Conservation (phyloP, 1,139 yeast genomes). For the Hyphopichia khmerensis region DNA sequence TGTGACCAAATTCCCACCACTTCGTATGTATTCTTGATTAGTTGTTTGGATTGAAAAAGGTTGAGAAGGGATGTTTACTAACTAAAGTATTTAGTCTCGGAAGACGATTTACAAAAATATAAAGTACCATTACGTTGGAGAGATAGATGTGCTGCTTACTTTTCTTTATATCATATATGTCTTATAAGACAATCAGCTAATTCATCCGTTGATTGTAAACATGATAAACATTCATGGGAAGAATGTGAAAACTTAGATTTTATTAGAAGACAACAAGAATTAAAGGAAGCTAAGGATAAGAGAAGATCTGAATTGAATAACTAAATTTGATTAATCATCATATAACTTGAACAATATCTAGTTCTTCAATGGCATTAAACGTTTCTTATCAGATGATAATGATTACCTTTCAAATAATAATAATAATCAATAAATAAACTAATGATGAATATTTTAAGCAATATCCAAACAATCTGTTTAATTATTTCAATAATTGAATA, state of each 20-base stretch:
- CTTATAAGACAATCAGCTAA: slow-evolving; percentile 49
- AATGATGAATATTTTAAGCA: too few relatives aligned
- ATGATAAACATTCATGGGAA: slow-evolving; percentile 82
- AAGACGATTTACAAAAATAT: slow-evolving; percentile 81
- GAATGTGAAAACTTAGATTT: slow-evolving; percentile 84
- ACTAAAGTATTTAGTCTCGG: slow-evolving; percentile 50
- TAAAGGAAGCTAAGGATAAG: slow-evolving; percentile 54
- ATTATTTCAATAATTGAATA: too few relatives aligned
- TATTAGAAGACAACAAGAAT: slow-evolving; percentile 75
- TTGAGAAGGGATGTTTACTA: slow-evolving; percentile 10
- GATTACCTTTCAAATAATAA: too few relatives aligned
- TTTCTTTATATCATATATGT: slow-evolving; percentile 56
- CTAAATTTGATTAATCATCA: neutral
- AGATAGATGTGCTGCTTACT: slow-evolving; percentile 81
- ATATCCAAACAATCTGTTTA: too few relatives aligned
- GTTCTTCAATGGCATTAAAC: too few relatives aligned
- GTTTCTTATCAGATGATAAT: too few relatives aligned
- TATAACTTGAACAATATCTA: too few relatives aligned
- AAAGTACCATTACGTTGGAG: slow-evolving; percentile 81
- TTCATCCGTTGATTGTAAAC: slow-evolving; percentile 59
- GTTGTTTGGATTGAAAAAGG: neutral
- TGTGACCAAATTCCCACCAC: slow-evolving; percentile 52
- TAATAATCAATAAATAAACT: too few relatives aligned
- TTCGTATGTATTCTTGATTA: slow-evolving; percentile 42
- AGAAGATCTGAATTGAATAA: slow-evolving; percentile 17